Evolutionary conservation across 192 early-diverging fungal genomes (phyloP).

Genomic region (Mortierella hygrophila): DNA sequence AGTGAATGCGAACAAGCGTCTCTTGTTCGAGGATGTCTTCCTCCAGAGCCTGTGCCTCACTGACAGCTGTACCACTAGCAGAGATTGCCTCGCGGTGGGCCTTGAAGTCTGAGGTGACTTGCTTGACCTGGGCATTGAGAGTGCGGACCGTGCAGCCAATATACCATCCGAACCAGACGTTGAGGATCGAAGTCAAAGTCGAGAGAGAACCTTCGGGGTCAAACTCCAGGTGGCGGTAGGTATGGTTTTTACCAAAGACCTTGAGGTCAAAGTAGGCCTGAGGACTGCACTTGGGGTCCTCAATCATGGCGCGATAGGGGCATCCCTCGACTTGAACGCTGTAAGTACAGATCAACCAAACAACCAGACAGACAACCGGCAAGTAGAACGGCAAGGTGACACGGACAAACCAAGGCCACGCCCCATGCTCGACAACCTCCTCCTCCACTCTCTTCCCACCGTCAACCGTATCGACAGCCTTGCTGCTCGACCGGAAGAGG

Average conservation of each 20-base stretch:
- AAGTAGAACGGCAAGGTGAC: slow-evolving; percentile 40
- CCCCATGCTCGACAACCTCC: neutral
- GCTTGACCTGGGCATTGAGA: slow-evolving; percentile 46
- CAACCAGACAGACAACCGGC: slow-evolving; percentile 18
- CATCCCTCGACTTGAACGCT: slow-evolving; percentile 44
- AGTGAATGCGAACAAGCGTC: slow-evolving; percentile 24
- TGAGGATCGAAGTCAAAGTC: slow-evolving; percentile 63
- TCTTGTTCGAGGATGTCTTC: slow-evolving; percentile 42
- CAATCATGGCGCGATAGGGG: slow-evolving; percentile 27
- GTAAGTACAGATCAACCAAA: slow-evolving; percentile 52
- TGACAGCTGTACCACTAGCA: neutral
- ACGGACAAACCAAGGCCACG: slow-evolving; percentile 44
- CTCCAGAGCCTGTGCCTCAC: neutral
- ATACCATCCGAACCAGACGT: slow-evolving; percentile 62
- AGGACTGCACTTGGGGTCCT: slow-evolving; percentile 61
- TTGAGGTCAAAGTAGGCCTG: slow-evolving; percentile 62
- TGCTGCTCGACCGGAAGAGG: neutral
- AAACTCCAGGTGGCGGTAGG: slow-evolving; percentile 54
- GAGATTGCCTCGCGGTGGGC: slow-evolving; percentile 6
- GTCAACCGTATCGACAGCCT: neutral
- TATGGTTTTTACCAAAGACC: slow-evolving; percentile 58
- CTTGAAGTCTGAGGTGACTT: slow-evolving; percentile 26
- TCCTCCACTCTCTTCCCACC: neutral
- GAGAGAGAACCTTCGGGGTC: slow-evolving; percentile 70
- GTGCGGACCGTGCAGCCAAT: slow-evolving; percentile 53